Percentiles rank a stretch among this genome's conserved stretches.
Conservation (phyloP, 2,329 filamentous ascomycete species). For the Didymella pomorum region DNA sequence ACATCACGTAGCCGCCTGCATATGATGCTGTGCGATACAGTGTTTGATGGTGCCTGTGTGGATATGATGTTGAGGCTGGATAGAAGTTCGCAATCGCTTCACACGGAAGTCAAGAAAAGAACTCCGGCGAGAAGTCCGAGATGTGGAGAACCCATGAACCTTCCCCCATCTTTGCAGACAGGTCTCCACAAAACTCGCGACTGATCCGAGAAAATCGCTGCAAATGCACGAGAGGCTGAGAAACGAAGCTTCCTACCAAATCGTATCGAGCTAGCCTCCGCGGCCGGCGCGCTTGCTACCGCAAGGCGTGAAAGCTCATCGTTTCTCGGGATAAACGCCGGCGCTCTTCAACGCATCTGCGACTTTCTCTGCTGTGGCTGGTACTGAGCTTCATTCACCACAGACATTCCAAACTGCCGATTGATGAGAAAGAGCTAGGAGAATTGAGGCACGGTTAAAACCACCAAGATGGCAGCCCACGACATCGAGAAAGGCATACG, state of each 20-base stretch:
- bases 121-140: conserved; percentile 20
- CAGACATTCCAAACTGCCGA: background rate
- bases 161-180: conserved; percentile 11
- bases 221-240: conserved; percentile 1
- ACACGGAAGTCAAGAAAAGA: background rate
- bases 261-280: conserved; percentile 29
- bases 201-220: background rate
- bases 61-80: too few relatives aligned
- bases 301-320: background rate
- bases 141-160: conserved; percentile 11
- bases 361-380: conserved; percentile 5
- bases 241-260: background rate
- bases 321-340: conserved; percentile 6
- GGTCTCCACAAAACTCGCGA: conserved; percentile 12
- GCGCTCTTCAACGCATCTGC: conserved; percentile 2
- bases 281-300: conserved; percentile 28
- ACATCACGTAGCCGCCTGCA: background rate
- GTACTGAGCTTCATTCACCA: background rate
- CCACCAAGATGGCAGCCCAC: conserved; percentile 10
- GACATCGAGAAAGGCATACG: conserved; percentile 29
- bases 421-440: conserved; percentile 2
- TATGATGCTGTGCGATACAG: too few relatives aligned
- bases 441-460: conserved; percentile 2
- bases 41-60: too few relatives aligned
- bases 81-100: background rate